phyloP scores from a whole-genome alignment of 108 stramenopile genomes.

The Fistulifera solaris region DNA sequence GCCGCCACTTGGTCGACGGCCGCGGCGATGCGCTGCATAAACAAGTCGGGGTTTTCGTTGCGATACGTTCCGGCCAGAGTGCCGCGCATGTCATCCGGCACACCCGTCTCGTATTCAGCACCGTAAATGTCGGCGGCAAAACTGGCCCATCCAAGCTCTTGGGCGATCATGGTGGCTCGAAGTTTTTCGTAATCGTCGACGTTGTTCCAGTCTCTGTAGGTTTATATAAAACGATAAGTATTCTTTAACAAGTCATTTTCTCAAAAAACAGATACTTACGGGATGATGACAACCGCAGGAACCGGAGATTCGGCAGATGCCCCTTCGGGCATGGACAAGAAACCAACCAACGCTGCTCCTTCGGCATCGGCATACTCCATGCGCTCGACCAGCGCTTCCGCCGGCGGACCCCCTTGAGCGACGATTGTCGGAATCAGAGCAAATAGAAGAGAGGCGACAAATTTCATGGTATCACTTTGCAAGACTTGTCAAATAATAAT shows the following conservation, averaged over 20 bases:
- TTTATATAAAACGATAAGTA: neutral
- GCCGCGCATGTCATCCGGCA: slow-evolving; percentile 1
- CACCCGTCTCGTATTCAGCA: slow-evolving; percentile 9
- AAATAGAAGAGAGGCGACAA: too few relatives aligned
- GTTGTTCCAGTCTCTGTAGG: slow-evolving; percentile 1
- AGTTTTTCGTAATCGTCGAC: slow-evolving; percentile 31
- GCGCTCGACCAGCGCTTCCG: too few relatives aligned
- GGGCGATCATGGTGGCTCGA: slow-evolving; percentile 32
- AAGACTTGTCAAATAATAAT: too few relatives aligned
- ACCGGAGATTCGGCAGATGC: neutral
- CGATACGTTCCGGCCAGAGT: slow-evolving; percentile 15
- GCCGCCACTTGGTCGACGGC: slow-evolving; percentile 24
- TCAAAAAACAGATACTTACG: too few relatives aligned
- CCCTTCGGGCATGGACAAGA: neutral
- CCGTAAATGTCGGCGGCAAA: slow-evolving; percentile 47
- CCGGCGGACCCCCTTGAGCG: too few relatives aligned
- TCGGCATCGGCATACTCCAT: slow-evolving; percentile 2
- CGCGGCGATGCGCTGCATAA: slow-evolving; percentile 26
- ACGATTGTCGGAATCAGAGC: too few relatives aligned
- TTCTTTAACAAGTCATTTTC: too few relatives aligned
- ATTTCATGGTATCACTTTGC: too few relatives aligned
- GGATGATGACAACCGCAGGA: slow-evolving; percentile 33
- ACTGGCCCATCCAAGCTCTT: slow-evolving; percentile 26
- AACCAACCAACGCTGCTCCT: neutral
- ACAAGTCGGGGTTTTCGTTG: slow-evolving; percentile 18